Conservation (phyloP, 2,329 filamentous ascomycete species). For the Aureobasidium sp. region DNA sequence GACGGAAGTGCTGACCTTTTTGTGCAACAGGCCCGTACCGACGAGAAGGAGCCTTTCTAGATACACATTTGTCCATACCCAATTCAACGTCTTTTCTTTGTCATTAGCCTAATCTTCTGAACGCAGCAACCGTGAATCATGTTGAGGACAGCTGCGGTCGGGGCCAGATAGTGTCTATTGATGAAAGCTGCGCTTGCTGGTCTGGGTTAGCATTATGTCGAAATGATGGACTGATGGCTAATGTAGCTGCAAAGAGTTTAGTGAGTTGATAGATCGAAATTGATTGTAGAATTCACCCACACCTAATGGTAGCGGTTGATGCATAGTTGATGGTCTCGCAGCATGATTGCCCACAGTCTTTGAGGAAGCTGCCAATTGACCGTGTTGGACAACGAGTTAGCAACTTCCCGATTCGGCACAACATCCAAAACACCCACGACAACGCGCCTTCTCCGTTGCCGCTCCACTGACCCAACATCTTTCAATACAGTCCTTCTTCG, state of each 20-base stretch:
- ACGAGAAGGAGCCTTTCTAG: conserved; percentile 5
- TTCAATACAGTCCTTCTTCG: neutral
- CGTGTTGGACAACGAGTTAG: neutral
- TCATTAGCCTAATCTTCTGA: neutral
- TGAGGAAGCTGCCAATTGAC: neutral
- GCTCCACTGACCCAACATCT: neutral
- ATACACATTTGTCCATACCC: conserved; percentile 15
- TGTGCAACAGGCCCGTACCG: neutral
- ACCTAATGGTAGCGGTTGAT: neutral
- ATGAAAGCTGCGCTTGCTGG: neutral
- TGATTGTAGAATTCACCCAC: neutral
- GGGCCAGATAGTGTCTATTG: neutral
- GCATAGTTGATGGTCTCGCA: neutral
- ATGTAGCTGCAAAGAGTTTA: no score
- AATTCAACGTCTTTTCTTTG: conserved; percentile 14
- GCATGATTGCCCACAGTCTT: neutral
- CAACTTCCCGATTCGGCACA: neutral
- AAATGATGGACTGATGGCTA: neutral
- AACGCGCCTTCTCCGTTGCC: neutral
- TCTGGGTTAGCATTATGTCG: neutral
- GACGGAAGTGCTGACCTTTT: neutral
- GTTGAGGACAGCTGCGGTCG: neutral
- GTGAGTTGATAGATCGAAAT: neutral
- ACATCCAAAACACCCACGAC: neutral
- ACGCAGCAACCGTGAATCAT: neutral